A percentile compares a stretch with the other conserved stretches of the same genome.
Evolutionary conservation across 208 protist species (phyloP).

Genomic region (Leishmania turanica): DNA sequence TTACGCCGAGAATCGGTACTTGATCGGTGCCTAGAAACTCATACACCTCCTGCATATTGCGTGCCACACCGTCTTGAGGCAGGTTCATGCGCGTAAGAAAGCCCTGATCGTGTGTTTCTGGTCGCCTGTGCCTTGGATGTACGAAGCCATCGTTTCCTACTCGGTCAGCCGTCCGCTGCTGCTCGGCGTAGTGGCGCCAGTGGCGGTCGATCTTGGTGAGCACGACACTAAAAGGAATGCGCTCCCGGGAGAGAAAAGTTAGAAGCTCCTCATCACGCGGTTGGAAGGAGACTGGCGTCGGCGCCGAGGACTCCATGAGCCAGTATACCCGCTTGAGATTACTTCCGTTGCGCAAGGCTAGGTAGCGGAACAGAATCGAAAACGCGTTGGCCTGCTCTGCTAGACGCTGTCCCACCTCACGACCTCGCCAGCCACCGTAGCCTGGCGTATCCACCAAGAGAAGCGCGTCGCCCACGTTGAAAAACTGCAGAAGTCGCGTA

Average conservation of each 20-base stretch:
- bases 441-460: conserved; percentile 89
- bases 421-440: conserved; percentile 83
- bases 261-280: conserved; percentile 81
- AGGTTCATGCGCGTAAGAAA: not conserved
- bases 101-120: not conserved
- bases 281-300: conserved; percentile 50
- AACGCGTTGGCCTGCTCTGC: conserved; percentile 72
- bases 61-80: conserved; percentile 46
- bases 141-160: conserved; percentile 38
- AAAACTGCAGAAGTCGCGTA: conserved; percentile 86
- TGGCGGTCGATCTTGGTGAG: conserved; percentile 87
- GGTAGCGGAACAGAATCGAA: conserved; percentile 84
- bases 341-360: conserved; percentile 71
- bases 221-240: conserved; percentile 83
- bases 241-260: conserved; percentile 66
- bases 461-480: conserved; percentile 88
- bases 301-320: conserved; percentile 71
- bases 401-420: conserved; percentile 37
- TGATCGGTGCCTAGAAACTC: conserved; percentile 70
- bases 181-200: conserved; percentile 41
- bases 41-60: conserved; percentile 61
- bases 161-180: conserved; percentile 21
- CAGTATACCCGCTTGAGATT: conserved; percentile 88
- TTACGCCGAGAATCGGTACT: conserved; percentile 75
- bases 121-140: conserved; percentile 13